Base-by-base conservation (phyloP, 306 rosid genomes). In the Delonix regia region DNA sequence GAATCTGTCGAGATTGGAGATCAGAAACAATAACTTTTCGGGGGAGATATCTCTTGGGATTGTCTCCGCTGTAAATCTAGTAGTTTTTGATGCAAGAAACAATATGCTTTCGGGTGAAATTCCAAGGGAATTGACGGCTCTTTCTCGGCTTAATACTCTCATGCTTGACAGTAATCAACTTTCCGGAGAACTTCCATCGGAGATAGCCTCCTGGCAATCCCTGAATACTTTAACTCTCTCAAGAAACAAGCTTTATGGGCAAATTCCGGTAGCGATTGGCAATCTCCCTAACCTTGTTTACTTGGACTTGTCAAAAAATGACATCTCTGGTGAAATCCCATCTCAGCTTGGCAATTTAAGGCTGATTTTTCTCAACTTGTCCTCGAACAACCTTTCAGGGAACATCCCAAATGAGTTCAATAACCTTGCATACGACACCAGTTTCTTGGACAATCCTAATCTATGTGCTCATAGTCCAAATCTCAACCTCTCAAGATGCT, bases 341-440 rank as follows among this genome's bases (percentile, higher is more conserved):
- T 39, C 84, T 44, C 88, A 84, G 33, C 69, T 93, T 48, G 88
- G 84, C 51, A 39, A 47, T 30, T 53, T 88, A 84, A 93, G 49
- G 84, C 81, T 95, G 33, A 76, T 48, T 85, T 83, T 87, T 11
- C 93, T 94, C 84, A 86, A 94, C 87, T 75, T 94, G 86, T 94
- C 99, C 69, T 89, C 86, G 74, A 92, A 95, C 84, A 82, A 86
- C 22, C 86, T 95, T 22, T 91, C 85, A 0, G 99, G 99, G 44
- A 78, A 39, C 73, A 88, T 93, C 73, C 97, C 99, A n/a, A 80
- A 81, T 42, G 89, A 76, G 80, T 78, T 88, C 28, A 80, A 85
- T 53, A 91, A 88, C 77, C 88, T 75, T 16, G 97, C 89, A 4
- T 90, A 88, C 42, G 87, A 74, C 74, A 75, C 59, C 18, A 91